Conservation (phyloP, 495 filamentous ascomycete genomes). For the Trichoderma asperelloides region DNA sequence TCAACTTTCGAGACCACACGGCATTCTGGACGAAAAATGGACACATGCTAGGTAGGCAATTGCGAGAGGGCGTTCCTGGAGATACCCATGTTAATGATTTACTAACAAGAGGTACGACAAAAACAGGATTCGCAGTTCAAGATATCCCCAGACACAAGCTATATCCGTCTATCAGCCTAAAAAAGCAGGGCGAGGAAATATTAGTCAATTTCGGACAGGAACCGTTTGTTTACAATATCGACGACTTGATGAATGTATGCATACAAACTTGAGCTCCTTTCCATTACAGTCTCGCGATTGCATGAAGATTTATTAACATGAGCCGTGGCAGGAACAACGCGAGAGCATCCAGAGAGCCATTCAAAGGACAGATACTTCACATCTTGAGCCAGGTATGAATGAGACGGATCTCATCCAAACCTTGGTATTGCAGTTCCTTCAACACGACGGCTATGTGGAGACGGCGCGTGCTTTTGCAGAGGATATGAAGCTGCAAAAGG, state of each 20-base stretch:
- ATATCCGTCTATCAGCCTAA: conserved; percentile 91
- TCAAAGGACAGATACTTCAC: conserved; percentile 31
- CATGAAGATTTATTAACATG: neutral
- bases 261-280: neutral
- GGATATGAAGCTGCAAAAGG: conserved; percentile 68
- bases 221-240: conserved; percentile 89
- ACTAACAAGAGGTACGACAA: conserved; percentile 7
- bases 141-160: conserved; percentile 56
- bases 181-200: conserved; percentile 75
- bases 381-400: conserved; percentile 56
- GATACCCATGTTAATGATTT: neutral
- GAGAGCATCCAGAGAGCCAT: conserved; percentile 39
- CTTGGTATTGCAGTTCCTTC: conserved; percentile 71
- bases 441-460: conserved; percentile 95
- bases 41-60: conserved; percentile 54
- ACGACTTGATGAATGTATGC: conserved; percentile 71
- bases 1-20: conserved; percentile 82
- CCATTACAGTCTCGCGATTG: conserved; percentile 15
- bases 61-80: neutral
- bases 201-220: conserved; percentile 86
- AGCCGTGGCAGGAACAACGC: conserved; percentile 47
- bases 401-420: conserved; percentile 76
- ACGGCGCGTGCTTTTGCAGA: conserved; percentile 81
- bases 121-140: conserved; percentile 66
- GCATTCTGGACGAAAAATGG: conserved; percentile 97